Percentiles rank a stretch among this genome's conserved stretches.
Conservation (phyloP, 2,329 filamentous ascomycete genomes). For the Trichoderma sp. region DNA sequence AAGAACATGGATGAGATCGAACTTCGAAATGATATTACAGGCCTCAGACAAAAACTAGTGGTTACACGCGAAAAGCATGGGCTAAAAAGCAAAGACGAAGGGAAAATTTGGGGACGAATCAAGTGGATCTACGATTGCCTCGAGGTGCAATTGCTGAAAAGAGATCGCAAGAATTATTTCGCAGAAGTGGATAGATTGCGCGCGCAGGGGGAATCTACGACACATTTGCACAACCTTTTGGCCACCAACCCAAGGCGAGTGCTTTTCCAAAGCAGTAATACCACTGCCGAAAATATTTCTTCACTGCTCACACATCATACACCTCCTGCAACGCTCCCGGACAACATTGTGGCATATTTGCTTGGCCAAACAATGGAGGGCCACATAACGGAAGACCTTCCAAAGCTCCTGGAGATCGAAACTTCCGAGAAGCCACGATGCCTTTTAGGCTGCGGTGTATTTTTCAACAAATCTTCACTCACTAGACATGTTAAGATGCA, state of each 20-base stretch:
- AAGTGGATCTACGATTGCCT: background rate
- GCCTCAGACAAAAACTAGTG: background rate
- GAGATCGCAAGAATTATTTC: background rate
- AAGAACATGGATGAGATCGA: background rate
- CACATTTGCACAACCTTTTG: constrained; percentile 4
- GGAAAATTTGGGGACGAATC: background rate
- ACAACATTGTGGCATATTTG: constrained; percentile 7
- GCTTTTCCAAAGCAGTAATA: constrained; percentile 4
- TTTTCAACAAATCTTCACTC: constrained; percentile 9
- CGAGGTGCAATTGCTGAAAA: background rate
- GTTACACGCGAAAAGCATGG: background rate
- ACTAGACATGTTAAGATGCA: constrained; percentile 1
- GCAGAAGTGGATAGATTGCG: constrained; percentile 3
- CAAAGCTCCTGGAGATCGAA: background rate
- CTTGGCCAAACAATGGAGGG: background rate
- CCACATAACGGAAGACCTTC: background rate
- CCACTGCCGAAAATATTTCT: background rate
- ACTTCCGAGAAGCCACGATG: background rate
- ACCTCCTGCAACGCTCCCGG: constrained; percentile 1
- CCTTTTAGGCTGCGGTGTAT: constrained; percentile 1
- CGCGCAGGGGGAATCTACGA: background rate
- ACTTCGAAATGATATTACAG: background rate
- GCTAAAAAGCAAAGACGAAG: background rate
- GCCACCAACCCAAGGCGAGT: constrained; percentile 9
- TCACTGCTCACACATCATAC: background rate